phyloP scores from a whole-genome alignment of 2,329 filamentous ascomycete genomes.

The Mycosphaerella sp. region DNA sequence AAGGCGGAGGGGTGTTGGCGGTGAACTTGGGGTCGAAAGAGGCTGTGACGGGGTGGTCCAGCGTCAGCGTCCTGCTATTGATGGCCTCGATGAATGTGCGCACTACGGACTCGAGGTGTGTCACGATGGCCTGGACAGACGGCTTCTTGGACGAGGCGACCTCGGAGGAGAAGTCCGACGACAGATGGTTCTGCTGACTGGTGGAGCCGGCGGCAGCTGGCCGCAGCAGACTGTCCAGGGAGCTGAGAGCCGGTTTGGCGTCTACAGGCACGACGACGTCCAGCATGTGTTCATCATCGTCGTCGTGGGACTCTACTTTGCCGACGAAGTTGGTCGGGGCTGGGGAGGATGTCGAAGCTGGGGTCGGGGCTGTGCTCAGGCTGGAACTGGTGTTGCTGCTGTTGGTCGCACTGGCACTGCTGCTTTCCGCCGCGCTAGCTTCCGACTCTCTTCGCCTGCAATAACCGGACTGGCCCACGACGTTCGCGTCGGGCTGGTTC shows the following conservation, averaged over 20 bases:
- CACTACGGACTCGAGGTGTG: constrained; percentile 7
- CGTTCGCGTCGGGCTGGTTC: neutral
- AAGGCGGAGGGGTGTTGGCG: constrained; percentile 4
- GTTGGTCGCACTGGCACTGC: constrained; percentile 1
- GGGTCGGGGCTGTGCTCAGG: constrained; percentile 6
- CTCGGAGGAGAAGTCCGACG: constrained; percentile 1
- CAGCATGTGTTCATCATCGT: neutral
- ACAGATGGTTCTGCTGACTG: neutral
- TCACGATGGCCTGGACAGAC: constrained; percentile 6
- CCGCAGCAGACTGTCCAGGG: constrained; percentile 3
- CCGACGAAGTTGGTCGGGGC: neutral
- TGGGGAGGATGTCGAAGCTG: constrained; percentile 5
- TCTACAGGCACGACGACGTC: constrained; percentile 2
- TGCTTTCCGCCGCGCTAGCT: constrained; percentile 5
- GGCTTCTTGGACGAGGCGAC: constrained; percentile 1
- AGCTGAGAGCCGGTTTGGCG: constrained; percentile 1
- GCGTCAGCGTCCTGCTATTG: constrained; percentile 1
- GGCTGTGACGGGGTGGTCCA: neutral
- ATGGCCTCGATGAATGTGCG: constrained; percentile 7
- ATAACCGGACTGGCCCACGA: neutral
- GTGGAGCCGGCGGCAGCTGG: neutral
- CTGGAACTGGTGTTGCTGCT: constrained; percentile 7
- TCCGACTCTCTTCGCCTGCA: neutral
- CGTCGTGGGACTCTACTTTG: neutral
- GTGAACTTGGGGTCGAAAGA: constrained; percentile 7